Percentiles rank a stretch among this genome's conserved stretches.
Evolutionary conservation across 257 asterid species (phyloP).

Genomic region (Solanum tarijense): DNA sequence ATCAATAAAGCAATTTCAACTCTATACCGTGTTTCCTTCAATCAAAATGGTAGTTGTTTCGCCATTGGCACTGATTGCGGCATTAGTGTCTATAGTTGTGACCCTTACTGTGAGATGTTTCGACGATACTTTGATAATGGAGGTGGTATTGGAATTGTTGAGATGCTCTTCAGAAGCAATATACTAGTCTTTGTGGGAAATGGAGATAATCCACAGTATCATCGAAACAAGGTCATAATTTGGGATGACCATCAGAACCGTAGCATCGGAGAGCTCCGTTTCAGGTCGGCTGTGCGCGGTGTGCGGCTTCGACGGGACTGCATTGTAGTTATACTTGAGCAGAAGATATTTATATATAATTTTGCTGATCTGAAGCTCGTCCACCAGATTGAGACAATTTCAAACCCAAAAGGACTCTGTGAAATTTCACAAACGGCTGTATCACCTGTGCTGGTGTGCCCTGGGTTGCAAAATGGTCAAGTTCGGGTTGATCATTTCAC

Average conservation of each 20-base stretch:
- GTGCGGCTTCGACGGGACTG: constrained; percentile 77
- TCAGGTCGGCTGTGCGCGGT: constrained; percentile 84
- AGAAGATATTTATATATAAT: constrained; percentile 75
- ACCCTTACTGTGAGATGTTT: constrained; percentile 78
- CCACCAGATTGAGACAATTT: constrained; percentile 74
- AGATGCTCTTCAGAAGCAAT: constrained; percentile 89
- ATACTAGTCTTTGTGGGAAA: constrained; percentile 88
- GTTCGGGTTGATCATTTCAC: constrained; percentile 94
- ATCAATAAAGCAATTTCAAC: background rate
- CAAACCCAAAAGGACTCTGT: constrained; percentile 82
- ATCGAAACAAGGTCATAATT: constrained; percentile 76
- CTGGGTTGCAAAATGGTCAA: constrained; percentile 75
- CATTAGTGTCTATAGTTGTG: constrained; percentile 78
- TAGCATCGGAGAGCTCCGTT: constrained; percentile 77
- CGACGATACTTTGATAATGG: constrained; percentile 62
- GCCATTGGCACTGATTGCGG: constrained; percentile 87
- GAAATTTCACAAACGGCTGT: constrained; percentile 66
- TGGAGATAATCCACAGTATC: constrained; percentile 55
- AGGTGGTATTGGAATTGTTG: constrained; percentile 86
- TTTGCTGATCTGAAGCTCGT: constrained; percentile 83
- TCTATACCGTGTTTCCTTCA: constrained; percentile 69
- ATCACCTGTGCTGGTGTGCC: constrained; percentile 79
- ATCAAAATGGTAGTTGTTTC: constrained; percentile 84
- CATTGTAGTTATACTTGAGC: constrained; percentile 75
- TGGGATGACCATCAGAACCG: constrained; percentile 97